phyloP scores from a whole-genome alignment of 2,329 filamentous ascomycete genomes.

The Fusarium citri region DNA sequence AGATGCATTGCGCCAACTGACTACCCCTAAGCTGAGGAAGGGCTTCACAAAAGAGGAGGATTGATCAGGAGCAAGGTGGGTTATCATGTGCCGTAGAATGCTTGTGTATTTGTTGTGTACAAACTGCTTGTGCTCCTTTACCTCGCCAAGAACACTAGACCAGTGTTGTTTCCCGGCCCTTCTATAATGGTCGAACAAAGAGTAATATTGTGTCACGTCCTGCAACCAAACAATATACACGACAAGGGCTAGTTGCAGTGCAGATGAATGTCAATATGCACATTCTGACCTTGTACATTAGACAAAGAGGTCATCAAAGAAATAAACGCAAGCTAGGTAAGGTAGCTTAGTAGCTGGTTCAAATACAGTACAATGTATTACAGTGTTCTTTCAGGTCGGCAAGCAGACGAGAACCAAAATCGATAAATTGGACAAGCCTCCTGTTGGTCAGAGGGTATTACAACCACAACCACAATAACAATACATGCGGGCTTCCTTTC shows the following conservation, averaged over 20 bases:
- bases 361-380: neutral
- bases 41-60: neutral
- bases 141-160: neutral
- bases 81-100: neutral
- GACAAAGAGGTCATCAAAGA: neutral
- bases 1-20: conserved; percentile 18
- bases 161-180: neutral
- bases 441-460: neutral
- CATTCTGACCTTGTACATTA: neutral
- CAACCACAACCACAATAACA: conserved; percentile 1
- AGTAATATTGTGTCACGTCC: conserved; percentile 2
- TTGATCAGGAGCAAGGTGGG: neutral
- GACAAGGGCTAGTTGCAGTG: neutral
- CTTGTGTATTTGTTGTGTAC: conserved; percentile 1
- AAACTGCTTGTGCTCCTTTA: neutral
- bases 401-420: neutral
- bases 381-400: neutral
- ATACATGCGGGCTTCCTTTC: conserved; percentile 17
- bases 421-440: neutral
- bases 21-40: neutral
- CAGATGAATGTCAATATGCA: neutral
- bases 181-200: neutral
- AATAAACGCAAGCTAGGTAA: neutral
- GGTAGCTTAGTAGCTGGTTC: neutral
- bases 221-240: neutral